Percentiles rank a stretch among this genome's conserved stretches.
Evolutionary conservation across 106 monocot species (phyloP).

Genomic region (Phalaenopsis equestris): DNA sequence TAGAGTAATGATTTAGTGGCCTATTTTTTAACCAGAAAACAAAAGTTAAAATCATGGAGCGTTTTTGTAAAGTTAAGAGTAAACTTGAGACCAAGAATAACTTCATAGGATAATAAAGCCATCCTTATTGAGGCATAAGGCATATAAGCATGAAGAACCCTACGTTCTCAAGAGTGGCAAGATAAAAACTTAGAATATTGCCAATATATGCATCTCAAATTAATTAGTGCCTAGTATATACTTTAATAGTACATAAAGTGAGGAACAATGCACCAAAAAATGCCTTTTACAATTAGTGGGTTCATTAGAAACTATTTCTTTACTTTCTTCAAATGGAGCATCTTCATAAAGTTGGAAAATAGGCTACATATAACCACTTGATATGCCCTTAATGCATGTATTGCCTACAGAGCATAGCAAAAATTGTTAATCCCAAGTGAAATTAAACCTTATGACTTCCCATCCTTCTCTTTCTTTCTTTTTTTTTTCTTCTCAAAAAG

Average conservation of each 20-base stretch:
- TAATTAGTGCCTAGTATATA: background rate
- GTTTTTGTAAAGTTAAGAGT: no score
- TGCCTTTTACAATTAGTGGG: background rate
- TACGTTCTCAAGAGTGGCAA: background rate
- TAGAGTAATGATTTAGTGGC: background rate
- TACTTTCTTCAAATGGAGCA: background rate
- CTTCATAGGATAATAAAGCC: background rate
- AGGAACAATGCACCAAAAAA: background rate
- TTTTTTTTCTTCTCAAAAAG: no score
- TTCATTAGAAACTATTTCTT: background rate
- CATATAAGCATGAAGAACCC: background rate
- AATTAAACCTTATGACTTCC: background rate
- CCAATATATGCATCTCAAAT: background rate
- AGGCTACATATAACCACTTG: background rate
- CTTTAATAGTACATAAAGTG: background rate
- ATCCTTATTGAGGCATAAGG: background rate
- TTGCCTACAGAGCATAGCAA: background rate
- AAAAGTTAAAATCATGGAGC: background rate
- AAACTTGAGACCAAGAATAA: background rate
- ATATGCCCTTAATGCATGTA: no score
- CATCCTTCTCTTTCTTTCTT: no score
- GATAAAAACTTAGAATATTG: background rate
- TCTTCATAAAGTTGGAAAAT: background rate
- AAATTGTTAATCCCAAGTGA: background rate
- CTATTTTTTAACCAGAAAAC: background rate